Base-by-base conservation (phyloP, 352 stramenopile species). In the Phytophthora colocasiae region DNA sequence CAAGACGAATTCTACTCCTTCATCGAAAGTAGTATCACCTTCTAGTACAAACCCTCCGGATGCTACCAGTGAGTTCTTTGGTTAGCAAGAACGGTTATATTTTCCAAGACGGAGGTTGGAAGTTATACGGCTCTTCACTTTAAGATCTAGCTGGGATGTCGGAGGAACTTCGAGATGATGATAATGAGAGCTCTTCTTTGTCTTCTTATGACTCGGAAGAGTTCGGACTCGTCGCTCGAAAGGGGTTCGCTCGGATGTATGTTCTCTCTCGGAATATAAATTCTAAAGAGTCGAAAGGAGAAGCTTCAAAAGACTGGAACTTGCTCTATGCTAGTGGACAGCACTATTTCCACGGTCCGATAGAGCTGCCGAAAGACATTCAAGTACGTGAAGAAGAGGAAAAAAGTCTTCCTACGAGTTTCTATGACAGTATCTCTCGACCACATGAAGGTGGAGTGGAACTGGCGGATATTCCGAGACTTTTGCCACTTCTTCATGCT, bases 171-270 rank as follows among this genome's bases (percentile, higher is more conserved):
- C 52, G 17, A 43, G 63, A 72, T 24, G 17, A 55, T 36, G 57
- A 54, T 4, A 43, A 48, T 11, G 63, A 61, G 17, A 75, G 71
- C 32, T 78, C 71, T 19, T 78, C 71, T 1, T 57, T 78, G 19
- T 89, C 83, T 36, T 91, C 83, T 1, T 78, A 74, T 31, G 74
- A 88, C 59, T 91, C 83, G 55, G 72, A 80, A 14, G 66, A 80
- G 22, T 87, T 85, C 58, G 78, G 83, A 6, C 60, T 67, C 4
- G 78, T 90, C 0, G 78, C 77, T 14, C 80, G 78, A 26, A 73
- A 73, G 2, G 83, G 83, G 3, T 90, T 90, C 54, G 77, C 77
- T 41, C 80, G 83, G 47, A 90, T 89, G 83, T 91, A 91, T 32
- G 75, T 87, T 36, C 66, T 91, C 5, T 69, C 63, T 19, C 49